Conservation (phyloP, 1,139 yeast species). For the Casaregolazyma lundiana region DNA sequence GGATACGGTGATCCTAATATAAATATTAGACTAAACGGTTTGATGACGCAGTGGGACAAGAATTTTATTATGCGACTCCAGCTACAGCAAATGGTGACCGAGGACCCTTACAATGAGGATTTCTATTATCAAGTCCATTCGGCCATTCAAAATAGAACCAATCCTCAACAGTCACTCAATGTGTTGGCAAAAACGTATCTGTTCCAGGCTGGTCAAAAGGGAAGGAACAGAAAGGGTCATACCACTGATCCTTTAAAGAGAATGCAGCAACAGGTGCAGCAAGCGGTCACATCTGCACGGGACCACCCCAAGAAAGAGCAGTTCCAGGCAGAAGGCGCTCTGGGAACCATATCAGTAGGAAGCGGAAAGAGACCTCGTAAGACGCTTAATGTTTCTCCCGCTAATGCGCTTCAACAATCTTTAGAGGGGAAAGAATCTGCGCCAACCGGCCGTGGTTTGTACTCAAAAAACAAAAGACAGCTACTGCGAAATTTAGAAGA, state of each 20-base stretch:
- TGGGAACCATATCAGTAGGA: conserved; percentile 81
- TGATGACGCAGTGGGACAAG: conserved; percentile 96
- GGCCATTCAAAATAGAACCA: conserved; percentile 64
- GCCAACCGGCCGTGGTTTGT: conserved; percentile 28
- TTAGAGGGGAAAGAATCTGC: conserved; percentile 15
- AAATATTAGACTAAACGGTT: conserved; percentile 50
- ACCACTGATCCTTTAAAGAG: conserved; percentile 84
- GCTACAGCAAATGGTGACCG: conserved; percentile 91
- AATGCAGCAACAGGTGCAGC: conserved; percentile 98
- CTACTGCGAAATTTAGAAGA: conserved; percentile 54
- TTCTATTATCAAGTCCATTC: conserved; percentile 93
- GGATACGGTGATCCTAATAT: conserved; percentile 35
- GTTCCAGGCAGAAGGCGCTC: conserved; percentile 77
- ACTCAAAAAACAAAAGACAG: conserved; percentile 13
- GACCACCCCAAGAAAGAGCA: conserved; percentile 76
- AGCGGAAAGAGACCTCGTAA: conserved; percentile 87
- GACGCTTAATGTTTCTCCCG: conserved; percentile 57
- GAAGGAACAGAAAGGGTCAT: conserved; percentile 74
- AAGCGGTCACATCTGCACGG: conserved; percentile 92
- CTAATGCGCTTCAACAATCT: conserved; percentile 6
- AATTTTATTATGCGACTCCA: conserved; percentile 93
- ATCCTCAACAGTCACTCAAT: conserved; percentile 42
- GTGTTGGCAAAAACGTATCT: conserved; percentile 92
- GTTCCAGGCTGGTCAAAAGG: conserved; percentile 88
- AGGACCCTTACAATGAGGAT: conserved; percentile 96